These are phyloP conservation scores for Cryomyces antarcticus DNA, from an alignment of 495 filamentous ascomycete genomes.

Conservation along the genomic window DNA sequence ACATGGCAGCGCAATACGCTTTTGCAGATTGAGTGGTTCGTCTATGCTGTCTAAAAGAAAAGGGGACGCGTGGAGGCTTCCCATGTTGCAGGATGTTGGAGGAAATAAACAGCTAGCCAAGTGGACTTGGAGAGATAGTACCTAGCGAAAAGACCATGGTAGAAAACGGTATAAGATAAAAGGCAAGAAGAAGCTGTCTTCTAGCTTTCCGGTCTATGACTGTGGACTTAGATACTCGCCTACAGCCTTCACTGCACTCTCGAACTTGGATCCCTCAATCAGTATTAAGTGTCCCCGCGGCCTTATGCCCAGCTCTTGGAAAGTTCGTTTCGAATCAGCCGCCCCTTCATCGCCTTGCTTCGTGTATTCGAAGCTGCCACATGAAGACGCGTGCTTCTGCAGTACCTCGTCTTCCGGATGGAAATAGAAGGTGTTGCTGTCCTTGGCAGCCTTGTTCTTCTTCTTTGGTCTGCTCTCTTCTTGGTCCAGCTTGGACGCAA, in stretches of 20 bases:
- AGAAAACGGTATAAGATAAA: too few species aligned
- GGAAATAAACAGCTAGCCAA: too few species aligned
- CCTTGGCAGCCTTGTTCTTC: slow-evolving; percentile 38
- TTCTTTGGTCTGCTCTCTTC: slow-evolving; percentile 39
- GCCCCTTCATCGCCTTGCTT: slow-evolving; percentile 56
- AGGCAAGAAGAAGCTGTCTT: too few species aligned
- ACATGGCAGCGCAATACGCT: too few species aligned
- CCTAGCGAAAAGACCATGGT: too few species aligned
- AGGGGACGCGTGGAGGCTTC: too few species aligned
- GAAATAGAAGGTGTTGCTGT: slow-evolving; percentile 52
- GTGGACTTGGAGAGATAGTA: too few species aligned
- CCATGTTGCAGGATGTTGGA: too few species aligned
- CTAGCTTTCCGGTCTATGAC: too few species aligned
- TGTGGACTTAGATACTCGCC: slow-evolving; percentile 38
- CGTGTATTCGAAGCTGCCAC: slow-evolving; percentile 50
- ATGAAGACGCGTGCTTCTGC: slow-evolving; percentile 45
- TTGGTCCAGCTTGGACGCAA: slow-evolving; percentile 58
- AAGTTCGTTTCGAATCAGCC: slow-evolving; percentile 80
- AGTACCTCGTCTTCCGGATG: slow-evolving; percentile 93
- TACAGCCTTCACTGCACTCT: slow-evolving; percentile 35
- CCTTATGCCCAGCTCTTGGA: slow-evolving; percentile 80
- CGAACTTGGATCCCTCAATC: slow-evolving; percentile 21
- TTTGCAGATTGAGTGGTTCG: too few species aligned
- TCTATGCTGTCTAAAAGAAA: too few species aligned
- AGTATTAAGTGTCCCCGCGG: slow-evolving; percentile 38